phyloP scores from a whole-genome alignment of 179 eudicot species.

The Amaranthus tricolor region DNA sequence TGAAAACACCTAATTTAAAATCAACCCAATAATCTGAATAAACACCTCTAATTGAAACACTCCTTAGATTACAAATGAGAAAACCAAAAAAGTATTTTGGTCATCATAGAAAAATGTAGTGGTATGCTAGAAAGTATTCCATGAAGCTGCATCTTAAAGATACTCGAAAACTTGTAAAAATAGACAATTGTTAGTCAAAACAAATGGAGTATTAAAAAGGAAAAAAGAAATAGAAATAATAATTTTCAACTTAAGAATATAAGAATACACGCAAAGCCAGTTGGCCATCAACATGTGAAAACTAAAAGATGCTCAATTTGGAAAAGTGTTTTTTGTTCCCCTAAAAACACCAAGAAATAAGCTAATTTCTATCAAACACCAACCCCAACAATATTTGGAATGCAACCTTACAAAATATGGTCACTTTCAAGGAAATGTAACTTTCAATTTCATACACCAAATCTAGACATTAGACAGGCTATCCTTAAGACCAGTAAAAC shows the following conservation, averaged over 20 bases:
- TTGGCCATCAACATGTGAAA: conserved; percentile 34
- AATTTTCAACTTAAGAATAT: not conserved
- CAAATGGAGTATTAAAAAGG: not conserved
- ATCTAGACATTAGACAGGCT: conserved; percentile 27
- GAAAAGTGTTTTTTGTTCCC: conserved; percentile 11
- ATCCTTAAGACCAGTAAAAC: not conserved
- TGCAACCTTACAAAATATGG: not conserved
- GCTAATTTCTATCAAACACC: conserved; percentile 21
- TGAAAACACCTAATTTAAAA: too few relatives aligned
- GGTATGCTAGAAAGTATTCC: too few relatives aligned
- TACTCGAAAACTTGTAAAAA: not conserved
- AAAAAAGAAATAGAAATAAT: not conserved
- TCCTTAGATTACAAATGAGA: too few relatives aligned
- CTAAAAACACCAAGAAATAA: conserved; percentile 22
- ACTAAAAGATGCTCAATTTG: conserved; percentile 10
- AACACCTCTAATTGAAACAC: too few relatives aligned
- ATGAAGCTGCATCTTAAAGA: too few relatives aligned
- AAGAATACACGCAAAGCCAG: conserved; percentile 22
- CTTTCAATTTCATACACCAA: conserved; percentile 22
- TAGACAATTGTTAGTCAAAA: not conserved
- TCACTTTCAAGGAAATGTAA: conserved; percentile 16
- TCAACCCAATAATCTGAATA: too few relatives aligned
- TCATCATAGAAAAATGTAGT: too few relatives aligned
- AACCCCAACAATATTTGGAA: not conserved
- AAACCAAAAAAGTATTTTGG: too few relatives aligned